phyloP scores from a whole-genome alignment of 169 alveolate species.

The Babesia gibsoni region DNA sequence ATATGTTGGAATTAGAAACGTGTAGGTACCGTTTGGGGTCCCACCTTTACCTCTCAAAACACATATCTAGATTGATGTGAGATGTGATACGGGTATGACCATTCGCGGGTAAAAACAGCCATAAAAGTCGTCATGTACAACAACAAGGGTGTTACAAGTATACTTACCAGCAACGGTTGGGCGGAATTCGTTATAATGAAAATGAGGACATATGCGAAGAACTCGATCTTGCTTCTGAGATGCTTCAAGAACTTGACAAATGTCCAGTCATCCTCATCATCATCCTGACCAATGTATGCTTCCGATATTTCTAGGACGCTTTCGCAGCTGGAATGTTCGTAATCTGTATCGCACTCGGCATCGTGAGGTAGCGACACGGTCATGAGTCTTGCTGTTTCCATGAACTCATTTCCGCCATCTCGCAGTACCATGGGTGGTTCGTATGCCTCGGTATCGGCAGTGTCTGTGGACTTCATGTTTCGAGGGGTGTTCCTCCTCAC shows the following conservation, averaged over 20 bases:
- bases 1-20: conserved; percentile 62
- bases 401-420: background rate
- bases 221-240: background rate
- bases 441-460: conserved; percentile 13
- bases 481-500: background rate
- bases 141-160: background rate
- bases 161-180: conserved; percentile 58
- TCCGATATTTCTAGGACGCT: background rate
- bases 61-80: conserved; percentile 10
- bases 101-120: too few species aligned
- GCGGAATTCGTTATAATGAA: conserved; percentile 63
- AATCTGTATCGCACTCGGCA: conserved; percentile 30
- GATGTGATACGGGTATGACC: background rate
- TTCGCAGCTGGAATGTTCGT: conserved; percentile 8
- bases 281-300: background rate
- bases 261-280: background rate
- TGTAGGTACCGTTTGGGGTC: conserved; percentile 61
- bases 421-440: conserved; percentile 12
- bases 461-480: conserved; percentile 5
- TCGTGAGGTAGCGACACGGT: conserved; percentile 34
- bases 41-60: conserved; percentile 59
- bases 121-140: background rate
- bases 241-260: background rate
- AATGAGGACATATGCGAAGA: conserved; percentile 28
- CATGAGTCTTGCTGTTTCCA: background rate